Base-by-base conservation (phyloP, 1,284 basidiomycete species). In the Wallemia mellicola region DNA sequence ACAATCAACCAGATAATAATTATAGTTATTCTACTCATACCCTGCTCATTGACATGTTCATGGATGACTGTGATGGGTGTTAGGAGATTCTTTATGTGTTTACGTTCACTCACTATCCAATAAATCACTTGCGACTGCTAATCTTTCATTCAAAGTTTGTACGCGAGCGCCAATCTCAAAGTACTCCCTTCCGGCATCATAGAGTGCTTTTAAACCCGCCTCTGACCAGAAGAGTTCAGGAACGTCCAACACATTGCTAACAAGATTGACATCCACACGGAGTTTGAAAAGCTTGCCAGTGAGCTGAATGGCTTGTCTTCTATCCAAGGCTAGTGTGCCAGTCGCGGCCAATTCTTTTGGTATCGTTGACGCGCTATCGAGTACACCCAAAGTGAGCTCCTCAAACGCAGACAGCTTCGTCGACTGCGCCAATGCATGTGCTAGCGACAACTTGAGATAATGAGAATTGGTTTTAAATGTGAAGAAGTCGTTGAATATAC, bases 221-320 rank as follows among this genome's bases (percentile, higher is more conserved):
- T 94, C 89, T 60, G 80, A 82, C 91, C 89, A 95, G 70, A 96
- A 96, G 57, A 95, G 71, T 67, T 92, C 88, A 0, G 89, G 89
- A 2, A 60, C 55, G 57, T 57, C 69, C 0, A 95, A 74, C n/a
- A 96, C 86, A 66, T 92, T 92, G 27, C 82, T 83, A 7, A 89
- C 86, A 2, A 96, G 73, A 66, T 92, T 94, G 25, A 95, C 82
- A 65, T 94, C 88, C 60, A 86, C 79, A 1, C 88, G 76, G 27
- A 95, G 72, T 67, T 83, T 86, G 76, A 95, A 96, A 58, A 95
- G 70, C 24, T 80, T 75, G 0, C 89, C 86, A 0, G 87, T 95
- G 60, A 95, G 75, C 64, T 82, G 81, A 60, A 95, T 74, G 1
- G 89, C 89, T 59, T 91, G 84, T 48, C 77, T 77, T 22, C 89